Evolutionary conservation across 495 filamentous ascomycete genomes (phyloP).

Genomic region (Aspergillus affinis): DNA sequence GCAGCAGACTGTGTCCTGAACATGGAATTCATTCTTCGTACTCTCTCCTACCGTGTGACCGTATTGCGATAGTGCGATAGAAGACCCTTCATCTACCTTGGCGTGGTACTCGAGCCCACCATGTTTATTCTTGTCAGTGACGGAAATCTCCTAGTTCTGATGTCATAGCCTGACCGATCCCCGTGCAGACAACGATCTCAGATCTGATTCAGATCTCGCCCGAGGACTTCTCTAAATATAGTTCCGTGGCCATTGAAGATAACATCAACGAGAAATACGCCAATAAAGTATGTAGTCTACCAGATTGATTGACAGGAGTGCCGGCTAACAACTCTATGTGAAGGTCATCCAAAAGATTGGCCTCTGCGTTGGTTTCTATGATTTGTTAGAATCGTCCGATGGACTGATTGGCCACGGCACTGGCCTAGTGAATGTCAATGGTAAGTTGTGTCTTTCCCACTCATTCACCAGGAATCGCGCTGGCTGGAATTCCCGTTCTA

Average conservation of each 20-base stretch:
- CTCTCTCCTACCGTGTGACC: constrained; percentile 7
- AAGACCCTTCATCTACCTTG: constrained; percentile 3
- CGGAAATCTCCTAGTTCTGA: neutral
- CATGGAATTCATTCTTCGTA: constrained; percentile 15
- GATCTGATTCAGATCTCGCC: constrained; percentile 91
- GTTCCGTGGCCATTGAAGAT: constrained; percentile 79
- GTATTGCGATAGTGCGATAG: constrained; percentile 10
- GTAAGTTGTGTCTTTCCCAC: constrained; percentile 38
- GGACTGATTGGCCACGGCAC: constrained; percentile 88
- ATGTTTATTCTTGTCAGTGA: constrained; percentile 58
- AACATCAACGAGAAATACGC: constrained; percentile 95
- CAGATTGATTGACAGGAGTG: neutral
- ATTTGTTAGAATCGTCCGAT: constrained; percentile 81
- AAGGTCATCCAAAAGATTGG: constrained; percentile 77
- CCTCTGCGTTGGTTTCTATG: constrained; percentile 88
- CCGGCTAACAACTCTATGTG: neutral
- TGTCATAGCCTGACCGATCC: constrained; percentile 6
- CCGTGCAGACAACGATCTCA: constrained; percentile 63
- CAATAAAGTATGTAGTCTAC: constrained; percentile 64
- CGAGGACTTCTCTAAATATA: constrained; percentile 78
- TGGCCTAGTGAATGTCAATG: constrained; percentile 88
- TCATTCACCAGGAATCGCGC: neutral
- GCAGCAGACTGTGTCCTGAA: constrained; percentile 16
- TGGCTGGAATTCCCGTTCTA: neutral
- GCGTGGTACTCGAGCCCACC: constrained; percentile 11